Evolutionary conservation across 176 grass and related monocot species (phyloP).

Genomic region (Bonia amplexicaulis): DNA sequence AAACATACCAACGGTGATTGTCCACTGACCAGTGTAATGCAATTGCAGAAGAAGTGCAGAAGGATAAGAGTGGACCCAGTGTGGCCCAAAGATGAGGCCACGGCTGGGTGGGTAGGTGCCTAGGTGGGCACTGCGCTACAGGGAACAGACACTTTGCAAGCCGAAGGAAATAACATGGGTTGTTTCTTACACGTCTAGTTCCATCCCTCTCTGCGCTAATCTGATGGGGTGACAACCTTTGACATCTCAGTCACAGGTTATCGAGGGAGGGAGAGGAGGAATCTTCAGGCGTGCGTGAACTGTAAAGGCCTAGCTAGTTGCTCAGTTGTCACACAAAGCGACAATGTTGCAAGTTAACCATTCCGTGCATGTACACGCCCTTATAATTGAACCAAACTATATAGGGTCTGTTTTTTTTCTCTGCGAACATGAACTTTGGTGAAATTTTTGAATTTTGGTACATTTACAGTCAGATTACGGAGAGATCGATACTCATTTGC

Average conservation of each 20-base stretch:
- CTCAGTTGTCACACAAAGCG: not conserved
- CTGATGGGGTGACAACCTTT: slow-evolving; percentile 19
- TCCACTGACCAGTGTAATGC: not conserved
- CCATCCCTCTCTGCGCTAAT: not conserved
- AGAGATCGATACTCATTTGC: too few species aligned
- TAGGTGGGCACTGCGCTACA: not conserved
- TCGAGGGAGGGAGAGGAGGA: not conserved
- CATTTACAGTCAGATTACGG: too few species aligned
- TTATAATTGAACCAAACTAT: not conserved
- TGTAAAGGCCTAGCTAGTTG: slow-evolving; percentile 2
- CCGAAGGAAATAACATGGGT: slow-evolving; percentile 22
- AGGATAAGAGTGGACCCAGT: not conserved
- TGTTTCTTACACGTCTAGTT: not conserved
- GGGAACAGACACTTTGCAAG: not conserved
- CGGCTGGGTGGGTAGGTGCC: not conserved
- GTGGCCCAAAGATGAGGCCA: not conserved
- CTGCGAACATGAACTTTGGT: too few species aligned
- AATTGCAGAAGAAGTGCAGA: not conserved
- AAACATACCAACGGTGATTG: not conserved
- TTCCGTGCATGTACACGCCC: not conserved
- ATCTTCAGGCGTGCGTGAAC: slow-evolving; percentile 19
- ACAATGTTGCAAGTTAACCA: not conserved
- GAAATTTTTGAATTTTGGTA: too few species aligned
- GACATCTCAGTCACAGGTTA: not conserved
- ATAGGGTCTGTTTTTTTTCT: too few species aligned